phyloP scores from a whole-genome alignment of 345 rosid species.

The Alliaria petiolata region DNA sequence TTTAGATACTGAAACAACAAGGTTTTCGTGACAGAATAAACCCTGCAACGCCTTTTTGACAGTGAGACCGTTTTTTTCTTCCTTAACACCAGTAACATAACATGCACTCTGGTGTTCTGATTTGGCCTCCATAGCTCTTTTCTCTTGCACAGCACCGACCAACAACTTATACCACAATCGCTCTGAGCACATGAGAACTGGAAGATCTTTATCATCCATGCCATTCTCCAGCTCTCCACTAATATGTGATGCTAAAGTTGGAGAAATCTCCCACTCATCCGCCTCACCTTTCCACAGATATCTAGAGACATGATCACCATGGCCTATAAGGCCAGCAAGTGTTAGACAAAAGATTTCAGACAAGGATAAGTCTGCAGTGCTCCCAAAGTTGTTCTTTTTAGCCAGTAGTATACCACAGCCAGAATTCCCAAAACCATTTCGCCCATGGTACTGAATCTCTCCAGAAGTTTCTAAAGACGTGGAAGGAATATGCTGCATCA shows the following conservation, averaged over 20 bases:
- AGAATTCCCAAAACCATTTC: conserved; percentile 36
- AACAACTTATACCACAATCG: conserved; percentile 58
- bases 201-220: conserved; percentile 31
- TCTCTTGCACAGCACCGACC: conserved; percentile 42
- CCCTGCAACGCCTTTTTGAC: conserved; percentile 31
- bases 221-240: conserved; percentile 26
- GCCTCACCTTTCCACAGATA: conserved; percentile 47
- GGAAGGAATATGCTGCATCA: conserved; percentile 62
- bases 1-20: conserved; percentile 59
- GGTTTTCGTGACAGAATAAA: conserved; percentile 76
- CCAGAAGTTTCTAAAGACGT: conserved; percentile 35
- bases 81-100: conserved; percentile 23
- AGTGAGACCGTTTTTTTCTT: conserved; percentile 18
- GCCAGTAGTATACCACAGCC: conserved; percentile 11
- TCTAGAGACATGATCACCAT: conserved; percentile 65
- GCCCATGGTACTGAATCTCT: conserved; percentile 28
- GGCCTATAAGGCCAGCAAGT: conserved; percentile 74
- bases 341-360: conserved; percentile 75
- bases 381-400: conserved; percentile 18
- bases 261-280: conserved; percentile 35
- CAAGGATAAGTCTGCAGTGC: conserved; percentile 60
- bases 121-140: conserved; percentile 35
- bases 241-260: conserved; percentile 32
- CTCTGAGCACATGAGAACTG: conserved; percentile 39
- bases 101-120: conserved; percentile 31